Evolutionary conservation across 1,284 basidiomycete species (phyloP).

Genomic region (Spongiforma sp.): DNA sequence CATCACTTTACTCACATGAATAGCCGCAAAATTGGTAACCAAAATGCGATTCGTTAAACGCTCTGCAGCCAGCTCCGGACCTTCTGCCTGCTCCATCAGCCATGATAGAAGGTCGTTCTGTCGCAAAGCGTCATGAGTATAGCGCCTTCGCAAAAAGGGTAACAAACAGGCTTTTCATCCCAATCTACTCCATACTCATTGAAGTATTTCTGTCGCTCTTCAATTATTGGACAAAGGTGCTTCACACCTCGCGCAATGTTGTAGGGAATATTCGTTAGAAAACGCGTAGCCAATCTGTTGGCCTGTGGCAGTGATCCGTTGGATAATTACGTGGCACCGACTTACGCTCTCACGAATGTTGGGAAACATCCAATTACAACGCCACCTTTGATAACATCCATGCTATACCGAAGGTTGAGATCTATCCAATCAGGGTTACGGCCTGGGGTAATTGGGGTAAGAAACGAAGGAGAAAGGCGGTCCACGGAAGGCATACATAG

Average conservation of each 20-base stretch:
- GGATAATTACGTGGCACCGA: not conserved
- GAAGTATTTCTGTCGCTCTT: constrained; percentile 40
- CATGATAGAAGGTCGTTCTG: constrained; percentile 43
- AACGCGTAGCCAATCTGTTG: constrained; percentile 6
- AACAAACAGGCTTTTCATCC: constrained; percentile 44
- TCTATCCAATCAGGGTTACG: constrained; percentile 43
- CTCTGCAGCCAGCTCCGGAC: constrained; percentile 32
- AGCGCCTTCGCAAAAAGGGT: no score
- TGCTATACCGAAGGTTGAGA: constrained; percentile 40
- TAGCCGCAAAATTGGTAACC: constrained; percentile 39
- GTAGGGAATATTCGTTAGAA: not conserved
- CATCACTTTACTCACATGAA: constrained; percentile 31
- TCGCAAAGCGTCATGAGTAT: constrained; percentile 27
- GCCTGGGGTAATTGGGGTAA: constrained; percentile 35
- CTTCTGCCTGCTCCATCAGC: constrained; percentile 43
- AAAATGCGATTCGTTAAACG: constrained; percentile 41
- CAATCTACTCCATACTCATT: constrained; percentile 40
- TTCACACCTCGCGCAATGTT: constrained; percentile 17
- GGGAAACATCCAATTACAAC: constrained; percentile 42
- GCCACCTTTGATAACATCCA: constrained; percentile 35
- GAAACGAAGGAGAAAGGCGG: not conserved
- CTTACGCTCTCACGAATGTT: constrained; percentile 44
- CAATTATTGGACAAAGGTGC: constrained; percentile 42
- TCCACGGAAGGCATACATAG: constrained; percentile 35
- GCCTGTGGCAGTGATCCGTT: fast-evolving